These are phyloP conservation scores for Adansonia gregorii DNA, from an alignment of 441 rosid species.

Conservation along the genomic window DNA sequence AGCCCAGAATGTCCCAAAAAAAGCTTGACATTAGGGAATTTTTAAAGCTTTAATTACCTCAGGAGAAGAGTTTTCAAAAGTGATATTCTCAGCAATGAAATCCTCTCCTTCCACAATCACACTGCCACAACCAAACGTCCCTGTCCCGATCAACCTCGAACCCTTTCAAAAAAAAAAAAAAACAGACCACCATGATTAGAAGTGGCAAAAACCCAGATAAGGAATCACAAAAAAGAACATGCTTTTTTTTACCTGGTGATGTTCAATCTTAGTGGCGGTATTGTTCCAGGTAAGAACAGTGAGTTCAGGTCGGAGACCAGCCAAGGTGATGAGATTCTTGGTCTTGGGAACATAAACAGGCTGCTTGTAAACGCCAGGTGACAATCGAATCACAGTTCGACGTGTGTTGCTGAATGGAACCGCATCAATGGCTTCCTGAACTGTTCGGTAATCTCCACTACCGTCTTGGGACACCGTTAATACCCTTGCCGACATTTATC, in stretches of 20 bases:
- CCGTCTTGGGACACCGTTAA: slow-evolving; percentile 82
- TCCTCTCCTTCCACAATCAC: slow-evolving; percentile 95
- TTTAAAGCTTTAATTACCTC: slow-evolving; percentile 44
- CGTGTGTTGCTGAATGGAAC: slow-evolving; percentile 75
- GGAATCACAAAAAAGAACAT: neutral
- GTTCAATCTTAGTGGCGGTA: slow-evolving; percentile 75
- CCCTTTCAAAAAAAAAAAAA: slow-evolving; percentile 40
- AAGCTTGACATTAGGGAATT: neutral
- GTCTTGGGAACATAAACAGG: slow-evolving; percentile 90
- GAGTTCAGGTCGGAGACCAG: slow-evolving; percentile 69
- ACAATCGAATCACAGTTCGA: slow-evolving; percentile 73
- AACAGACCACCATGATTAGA: neutral
- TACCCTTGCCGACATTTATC: slow-evolving; percentile 50
- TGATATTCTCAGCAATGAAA: slow-evolving; percentile 92
- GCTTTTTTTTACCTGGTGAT: slow-evolving; percentile 64
- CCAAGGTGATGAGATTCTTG: slow-evolving; percentile 85
- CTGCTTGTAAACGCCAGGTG: slow-evolving; percentile 80
- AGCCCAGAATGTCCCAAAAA: too few species aligned
- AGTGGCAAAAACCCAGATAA: slow-evolving; percentile 24
- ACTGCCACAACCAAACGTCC: slow-evolving; percentile 94
- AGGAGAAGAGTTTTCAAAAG: slow-evolving; percentile 94
- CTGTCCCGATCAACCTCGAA: slow-evolving; percentile 79
- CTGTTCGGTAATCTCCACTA: slow-evolving; percentile 61
- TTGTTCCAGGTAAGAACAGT: slow-evolving; percentile 86
- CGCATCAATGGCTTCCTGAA: slow-evolving; percentile 84